Evolutionary conservation across 2,329 filamentous ascomycete species (phyloP).

Genomic region (Trematosphaeria pertusa): DNA sequence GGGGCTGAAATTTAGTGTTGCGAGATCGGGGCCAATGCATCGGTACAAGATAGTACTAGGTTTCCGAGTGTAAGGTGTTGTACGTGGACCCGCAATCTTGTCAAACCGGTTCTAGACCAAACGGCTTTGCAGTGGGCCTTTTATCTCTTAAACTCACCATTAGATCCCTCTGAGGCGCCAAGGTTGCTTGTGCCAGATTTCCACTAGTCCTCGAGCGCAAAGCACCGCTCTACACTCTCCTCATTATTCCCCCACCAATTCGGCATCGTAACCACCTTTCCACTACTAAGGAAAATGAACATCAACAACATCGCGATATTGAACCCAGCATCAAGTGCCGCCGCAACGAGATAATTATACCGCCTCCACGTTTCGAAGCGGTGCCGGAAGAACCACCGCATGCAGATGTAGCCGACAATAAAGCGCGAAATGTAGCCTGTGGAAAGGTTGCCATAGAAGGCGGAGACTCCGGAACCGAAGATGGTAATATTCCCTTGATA

Average conservation of each 20-base stretch:
- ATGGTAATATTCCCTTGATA: constrained; percentile 64
- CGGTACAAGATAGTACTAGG: too few relatives aligned
- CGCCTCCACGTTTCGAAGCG: constrained; percentile 65
- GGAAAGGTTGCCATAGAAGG: constrained; percentile 68
- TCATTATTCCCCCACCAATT: constrained; percentile 69
- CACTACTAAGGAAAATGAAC: constrained; percentile 66
- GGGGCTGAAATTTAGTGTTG: too few relatives aligned
- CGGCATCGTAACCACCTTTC: constrained; percentile 65
- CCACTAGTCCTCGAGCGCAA: constrained; percentile 56
- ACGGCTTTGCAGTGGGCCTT: too few relatives aligned
- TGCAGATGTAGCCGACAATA: constrained; percentile 66
- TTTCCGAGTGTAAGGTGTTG: too few relatives aligned
- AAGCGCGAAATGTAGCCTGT: constrained; percentile 64
- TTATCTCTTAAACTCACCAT: too few relatives aligned
- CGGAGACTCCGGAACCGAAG: constrained; percentile 63
- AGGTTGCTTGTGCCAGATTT: too few relatives aligned
- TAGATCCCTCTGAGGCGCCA: too few relatives aligned
- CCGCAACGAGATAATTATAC: constrained; percentile 68
- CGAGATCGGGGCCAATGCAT: too few relatives aligned
- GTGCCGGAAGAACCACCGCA: constrained; percentile 65
- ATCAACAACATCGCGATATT: constrained; percentile 68
- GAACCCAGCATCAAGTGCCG: constrained; percentile 68
- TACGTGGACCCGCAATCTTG: too few relatives aligned
- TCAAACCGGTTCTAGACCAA: too few relatives aligned
- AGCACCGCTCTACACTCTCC: constrained; percentile 64